phyloP scores from a whole-genome alignment of 1,284 basidiomycete genomes.

The Xanthoconium separans region DNA sequence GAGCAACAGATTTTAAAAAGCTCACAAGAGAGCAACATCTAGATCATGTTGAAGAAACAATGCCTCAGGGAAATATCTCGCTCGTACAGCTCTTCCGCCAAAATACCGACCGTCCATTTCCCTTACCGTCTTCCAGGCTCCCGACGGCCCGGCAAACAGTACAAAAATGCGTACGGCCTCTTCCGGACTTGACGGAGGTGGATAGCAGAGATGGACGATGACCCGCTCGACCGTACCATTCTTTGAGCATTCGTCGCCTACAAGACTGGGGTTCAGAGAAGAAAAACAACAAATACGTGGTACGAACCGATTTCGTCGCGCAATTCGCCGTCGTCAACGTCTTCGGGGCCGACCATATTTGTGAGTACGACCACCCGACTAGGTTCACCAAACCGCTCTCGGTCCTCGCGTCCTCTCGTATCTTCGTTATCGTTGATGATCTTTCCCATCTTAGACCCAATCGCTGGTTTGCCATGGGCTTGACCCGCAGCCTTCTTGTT shows the following conservation, averaged over 20 bases:
- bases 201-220: constrained; percentile 75
- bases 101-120: constrained; percentile 91
- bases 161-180: constrained; percentile 85
- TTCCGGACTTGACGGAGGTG: constrained; percentile 55
- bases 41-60: constrained; percentile 53
- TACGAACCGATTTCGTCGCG: constrained; percentile 80
- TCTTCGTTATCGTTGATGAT: constrained; percentile 89
- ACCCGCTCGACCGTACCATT: constrained; percentile 90
- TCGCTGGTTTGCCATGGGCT: constrained; percentile 35
- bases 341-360: constrained; percentile 82
- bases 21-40: constrained; percentile 35
- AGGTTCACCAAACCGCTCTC: constrained; percentile 80
- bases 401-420: constrained; percentile 67
- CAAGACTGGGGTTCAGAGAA: constrained; percentile 5
- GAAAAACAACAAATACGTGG: constrained; percentile 10
- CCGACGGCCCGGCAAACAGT: constrained; percentile 83
- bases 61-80: constrained; percentile 78
- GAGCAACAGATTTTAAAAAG: not conserved
- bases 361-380: constrained; percentile 86
- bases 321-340: constrained; percentile 83
- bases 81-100: constrained; percentile 80
- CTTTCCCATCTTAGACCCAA: constrained; percentile 70
- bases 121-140: constrained; percentile 91
- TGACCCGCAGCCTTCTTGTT: constrained; percentile 32
- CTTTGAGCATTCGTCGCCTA: constrained; percentile 87